Percentiles rank a stretch among this genome's conserved stretches.
phyloP scores from a whole-genome alignment of 1,284 basidiomycete genomes.

The Nidula niveotomentosa region DNA sequence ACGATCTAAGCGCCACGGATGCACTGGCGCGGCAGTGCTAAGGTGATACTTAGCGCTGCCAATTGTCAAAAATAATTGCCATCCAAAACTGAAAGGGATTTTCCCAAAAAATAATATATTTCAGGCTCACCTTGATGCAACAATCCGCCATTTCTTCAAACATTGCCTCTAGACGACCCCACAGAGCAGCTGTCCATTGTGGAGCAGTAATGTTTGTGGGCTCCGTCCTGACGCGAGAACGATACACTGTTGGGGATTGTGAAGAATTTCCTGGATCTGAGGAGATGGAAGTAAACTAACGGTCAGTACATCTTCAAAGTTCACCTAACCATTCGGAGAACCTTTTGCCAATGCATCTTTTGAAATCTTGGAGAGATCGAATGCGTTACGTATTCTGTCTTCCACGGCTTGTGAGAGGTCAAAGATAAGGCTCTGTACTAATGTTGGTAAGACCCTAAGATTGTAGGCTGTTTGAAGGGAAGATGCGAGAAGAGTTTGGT shows the following conservation, averaged over 20 bases:
- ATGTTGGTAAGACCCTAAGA: constrained; percentile 78
- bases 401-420: constrained; percentile 88
- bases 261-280: constrained; percentile 25
- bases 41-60: too few species aligned
- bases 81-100: background rate
- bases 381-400: constrained; percentile 76
- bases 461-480: constrained; percentile 96
- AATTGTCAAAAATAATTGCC: too few species aligned
- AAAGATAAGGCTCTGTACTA: constrained; percentile 78
- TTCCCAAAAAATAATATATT: background rate
- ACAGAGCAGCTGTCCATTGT: constrained; percentile 81
- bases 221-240: constrained; percentile 81
- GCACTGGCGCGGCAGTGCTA: too few species aligned
- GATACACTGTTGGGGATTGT: constrained; percentile 53
- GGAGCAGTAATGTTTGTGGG: constrained; percentile 82
- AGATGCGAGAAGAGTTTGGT: constrained; percentile 86
- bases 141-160: constrained; percentile 89
- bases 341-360: constrained; percentile 81
- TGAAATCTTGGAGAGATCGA: constrained; percentile 85
- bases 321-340: constrained; percentile 21
- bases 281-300: background rate
- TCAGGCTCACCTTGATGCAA: constrained; percentile 75
- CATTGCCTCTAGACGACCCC: constrained; percentile 80
- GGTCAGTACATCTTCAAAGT: constrained; percentile 1
- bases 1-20: too few species aligned